A percentile compares a stretch with the other conserved stretches of the same genome.
Evolutionary conservation across 257 asterid genomes (phyloP).

Genomic region (Gentiana dahurica): DNA sequence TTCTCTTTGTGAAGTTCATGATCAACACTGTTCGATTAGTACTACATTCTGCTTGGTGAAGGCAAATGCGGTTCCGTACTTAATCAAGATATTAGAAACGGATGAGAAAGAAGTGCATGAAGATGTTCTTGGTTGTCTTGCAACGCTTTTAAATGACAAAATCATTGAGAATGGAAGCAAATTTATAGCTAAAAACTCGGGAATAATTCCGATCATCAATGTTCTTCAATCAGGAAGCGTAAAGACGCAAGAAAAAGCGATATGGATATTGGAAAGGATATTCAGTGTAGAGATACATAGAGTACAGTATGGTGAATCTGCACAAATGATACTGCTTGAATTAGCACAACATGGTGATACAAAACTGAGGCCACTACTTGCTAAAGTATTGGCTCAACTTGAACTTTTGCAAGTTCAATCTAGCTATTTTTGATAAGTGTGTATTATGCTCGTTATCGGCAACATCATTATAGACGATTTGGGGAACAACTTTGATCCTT

Average conservation of each 20-base stretch:
- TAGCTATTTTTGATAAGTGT: conserved; percentile 43
- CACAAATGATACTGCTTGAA: conserved; percentile 58
- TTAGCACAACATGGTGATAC: conserved; percentile 64
- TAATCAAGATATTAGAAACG: conserved; percentile 41
- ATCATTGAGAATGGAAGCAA: conserved; percentile 65
- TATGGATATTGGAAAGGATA: conserved; percentile 67
- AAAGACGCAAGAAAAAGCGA: conserved; percentile 47
- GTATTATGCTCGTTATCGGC: no score
- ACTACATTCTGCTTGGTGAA: conserved; percentile 60
- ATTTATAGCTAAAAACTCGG: conserved; percentile 29
- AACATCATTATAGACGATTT: no score
- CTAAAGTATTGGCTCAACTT: conserved; percentile 74
- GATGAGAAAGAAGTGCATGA: conserved; percentile 52
- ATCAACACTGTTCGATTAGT: conserved; percentile 38
- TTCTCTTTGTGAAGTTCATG: conserved; percentile 48
- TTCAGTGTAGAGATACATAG: conserved; percentile 46
- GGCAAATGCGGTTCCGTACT: conserved; percentile 42
- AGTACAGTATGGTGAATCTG: conserved; percentile 42
- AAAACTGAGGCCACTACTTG: conserved; percentile 47
- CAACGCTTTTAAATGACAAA: conserved; percentile 56
- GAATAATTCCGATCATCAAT: conserved; percentile 27
- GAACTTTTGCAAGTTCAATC: conserved; percentile 66
- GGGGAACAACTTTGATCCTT: no score
- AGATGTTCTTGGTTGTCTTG: conserved; percentile 43
- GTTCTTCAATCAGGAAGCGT: conserved; percentile 43